Conservation (phyloP, 2,329 filamentous ascomycete genomes). For the Dactylellina sp. region DNA sequence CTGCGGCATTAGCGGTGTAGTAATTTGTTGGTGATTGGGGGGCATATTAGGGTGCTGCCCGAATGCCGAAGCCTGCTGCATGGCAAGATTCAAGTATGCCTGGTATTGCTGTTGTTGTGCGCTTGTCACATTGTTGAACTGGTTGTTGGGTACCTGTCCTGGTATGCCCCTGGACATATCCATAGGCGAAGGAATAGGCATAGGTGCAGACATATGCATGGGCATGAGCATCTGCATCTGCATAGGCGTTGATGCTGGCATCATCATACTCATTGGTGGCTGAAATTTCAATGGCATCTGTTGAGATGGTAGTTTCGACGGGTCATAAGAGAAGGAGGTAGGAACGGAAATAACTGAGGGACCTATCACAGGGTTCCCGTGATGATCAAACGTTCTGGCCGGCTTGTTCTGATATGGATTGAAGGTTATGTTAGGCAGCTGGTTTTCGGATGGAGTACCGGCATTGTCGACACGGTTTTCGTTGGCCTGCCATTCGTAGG, state of each 20-base stretch:
- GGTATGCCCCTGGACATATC: neutral
- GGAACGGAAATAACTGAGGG: neutral
- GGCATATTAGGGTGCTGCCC: too few species aligned
- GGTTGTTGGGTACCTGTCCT: neutral
- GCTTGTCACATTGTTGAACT: neutral
- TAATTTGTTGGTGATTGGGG: too few species aligned
- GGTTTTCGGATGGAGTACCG: neutral
- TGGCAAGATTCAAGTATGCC: neutral
- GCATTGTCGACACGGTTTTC: neutral
- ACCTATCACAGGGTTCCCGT: too few species aligned
- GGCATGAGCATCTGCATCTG: neutral
- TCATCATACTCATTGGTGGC: neutral
- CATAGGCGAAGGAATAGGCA: neutral
- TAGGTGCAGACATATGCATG: neutral
- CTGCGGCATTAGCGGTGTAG: too few species aligned
- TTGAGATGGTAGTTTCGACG: neutral
- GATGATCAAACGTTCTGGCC: too few species aligned
- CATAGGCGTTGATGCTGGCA: neutral
- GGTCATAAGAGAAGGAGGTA: neutral
- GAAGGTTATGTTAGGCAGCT: neutral
- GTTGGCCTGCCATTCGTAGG: constrained; percentile 17
- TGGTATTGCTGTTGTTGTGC: constrained; percentile 5
- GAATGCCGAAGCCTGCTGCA: neutral
- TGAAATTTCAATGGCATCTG: neutral
- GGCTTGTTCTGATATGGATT: neutral